Base-by-base conservation (phyloP, 805 yeast species). In the Starmerella scarabaei region DNA sequence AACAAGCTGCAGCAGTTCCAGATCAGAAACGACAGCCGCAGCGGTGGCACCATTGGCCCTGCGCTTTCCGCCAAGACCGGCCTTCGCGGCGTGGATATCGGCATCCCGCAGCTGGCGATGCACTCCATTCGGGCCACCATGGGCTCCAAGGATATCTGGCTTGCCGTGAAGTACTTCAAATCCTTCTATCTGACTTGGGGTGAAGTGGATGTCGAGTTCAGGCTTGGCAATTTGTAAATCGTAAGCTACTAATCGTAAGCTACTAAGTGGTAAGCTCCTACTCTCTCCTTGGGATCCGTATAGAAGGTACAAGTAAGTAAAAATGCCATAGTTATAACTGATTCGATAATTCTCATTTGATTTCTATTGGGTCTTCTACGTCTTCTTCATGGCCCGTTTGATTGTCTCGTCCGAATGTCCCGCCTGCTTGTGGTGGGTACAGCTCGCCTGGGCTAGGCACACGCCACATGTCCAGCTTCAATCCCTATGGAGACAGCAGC, bases 31-130 rank as follows among this genome's bases (percentile, higher is more conserved):
- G 86, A 77, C 57, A 71, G 81, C 14, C 72, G 91, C 56, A 77
- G 85, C 1, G 94, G 94, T 24, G 93, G 93, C 30, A 82, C 94
- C 21, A 81, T 84, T 55, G 94, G 94, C 0, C 94, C 77, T 56
- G 53, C 65, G 45, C 52, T 65, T 5, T 49, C 61, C 14, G 41
- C 60, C 5, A 53, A 53, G 30, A 52, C 58, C 54, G 72, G 72
- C 12, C 43, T 60, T 23, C 50, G 61, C 53, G 78, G 88, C 33
- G 72, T 80, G 41, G 94, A 82, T 53, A 59, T 81, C 43, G 94
- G 94, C 41, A 77, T 82, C 50, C 75, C 93, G 2, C 93, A 82
- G 61, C 66, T 80, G 51, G 72, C 88, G 2, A 82, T 82, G 94
- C 94, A 82, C 61, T 76, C 84, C 31, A 78, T 82, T 50, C 70